These are phyloP conservation scores for Claviceps purpurea DNA, from an alignment of 2,329 filamentous ascomycete genomes.

Conservation along the genomic window DNA sequence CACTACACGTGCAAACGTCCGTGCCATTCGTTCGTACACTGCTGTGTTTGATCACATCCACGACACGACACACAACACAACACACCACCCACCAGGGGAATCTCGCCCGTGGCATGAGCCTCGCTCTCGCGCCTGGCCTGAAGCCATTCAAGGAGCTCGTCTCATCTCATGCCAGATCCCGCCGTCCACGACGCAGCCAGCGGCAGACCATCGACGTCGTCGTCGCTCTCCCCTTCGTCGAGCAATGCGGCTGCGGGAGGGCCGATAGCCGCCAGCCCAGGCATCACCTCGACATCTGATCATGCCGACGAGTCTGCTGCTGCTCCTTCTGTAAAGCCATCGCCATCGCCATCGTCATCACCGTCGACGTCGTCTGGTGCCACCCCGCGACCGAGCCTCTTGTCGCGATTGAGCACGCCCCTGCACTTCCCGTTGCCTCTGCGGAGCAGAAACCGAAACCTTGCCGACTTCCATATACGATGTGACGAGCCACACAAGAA, in stretches of 20 bases:
- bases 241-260: background rate
- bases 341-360: constrained; percentile 11
- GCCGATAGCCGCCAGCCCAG: background rate
- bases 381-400: constrained; percentile 23
- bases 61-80: too few relatives aligned
- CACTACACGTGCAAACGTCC: too few relatives aligned
- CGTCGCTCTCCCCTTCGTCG: constrained; percentile 9
- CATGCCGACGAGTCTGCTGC: constrained; percentile 19
- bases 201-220: constrained; percentile 11
- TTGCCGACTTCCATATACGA: constrained; percentile 67
- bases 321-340: constrained; percentile 16
- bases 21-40: too few relatives aligned
- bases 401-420: constrained; percentile 39
- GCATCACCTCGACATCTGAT: constrained; percentile 8
- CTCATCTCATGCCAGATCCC: constrained; percentile 11
- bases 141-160: constrained; percentile 7
- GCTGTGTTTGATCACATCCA: too few relatives aligned
- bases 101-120: background rate
- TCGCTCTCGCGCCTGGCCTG: constrained; percentile 6
- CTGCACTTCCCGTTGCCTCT: constrained; percentile 30
- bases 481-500: constrained; percentile 66
- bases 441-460: constrained; percentile 44
- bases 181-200: constrained; percentile 8
- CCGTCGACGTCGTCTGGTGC: constrained; percentile 10
- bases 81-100: too few relatives aligned